phyloP scores from a whole-genome alignment of 108 stramenopile genomes.

The Nitzschia sp. region DNA sequence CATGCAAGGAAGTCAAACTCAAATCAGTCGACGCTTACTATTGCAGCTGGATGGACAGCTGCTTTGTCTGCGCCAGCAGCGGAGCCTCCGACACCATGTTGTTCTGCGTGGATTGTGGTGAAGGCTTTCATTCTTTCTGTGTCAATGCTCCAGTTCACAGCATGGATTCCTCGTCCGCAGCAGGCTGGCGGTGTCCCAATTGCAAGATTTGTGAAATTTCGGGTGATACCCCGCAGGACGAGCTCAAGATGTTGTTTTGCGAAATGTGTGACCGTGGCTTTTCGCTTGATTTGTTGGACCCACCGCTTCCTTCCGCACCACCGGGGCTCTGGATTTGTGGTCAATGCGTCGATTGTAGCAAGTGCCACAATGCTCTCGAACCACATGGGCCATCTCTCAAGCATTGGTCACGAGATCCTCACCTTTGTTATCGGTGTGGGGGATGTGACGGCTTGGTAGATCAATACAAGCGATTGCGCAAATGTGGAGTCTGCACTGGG shows the following conservation, averaged over 20 bases:
- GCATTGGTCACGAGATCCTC: constrained; percentile 63
- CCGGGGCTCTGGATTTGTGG: constrained; percentile 74
- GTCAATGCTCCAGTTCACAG: constrained; percentile 66
- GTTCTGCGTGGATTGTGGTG: constrained; percentile 91
- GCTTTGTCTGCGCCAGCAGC: constrained; percentile 69
- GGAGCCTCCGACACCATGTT: constrained; percentile 73
- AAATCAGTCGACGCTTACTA: constrained; percentile 54
- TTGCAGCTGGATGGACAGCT: constrained; percentile 60
- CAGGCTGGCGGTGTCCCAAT: constrained; percentile 87
- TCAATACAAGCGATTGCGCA: constrained; percentile 9
- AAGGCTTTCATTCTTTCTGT: constrained; percentile 87
- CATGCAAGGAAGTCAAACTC: constrained; percentile 40
- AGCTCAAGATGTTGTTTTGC: constrained; percentile 74
- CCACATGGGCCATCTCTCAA: constrained; percentile 37
- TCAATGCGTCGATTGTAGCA: constrained; percentile 64
- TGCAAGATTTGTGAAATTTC: constrained; percentile 91
- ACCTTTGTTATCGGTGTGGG: constrained; percentile 64
- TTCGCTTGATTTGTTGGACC: constrained; percentile 69
- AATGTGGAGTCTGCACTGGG: constrained; percentile 49
- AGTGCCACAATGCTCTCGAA: constrained; percentile 42
- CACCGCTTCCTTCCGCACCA: constrained; percentile 61
- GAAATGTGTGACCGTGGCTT: constrained; percentile 88
- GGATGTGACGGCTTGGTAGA: constrained; percentile 57
- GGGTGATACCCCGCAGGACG: constrained; percentile 63
- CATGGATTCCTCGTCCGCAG: constrained; percentile 61